Base-by-base conservation (phyloP, 805 yeast species). In the Danielozyma ontarioensis region DNA sequence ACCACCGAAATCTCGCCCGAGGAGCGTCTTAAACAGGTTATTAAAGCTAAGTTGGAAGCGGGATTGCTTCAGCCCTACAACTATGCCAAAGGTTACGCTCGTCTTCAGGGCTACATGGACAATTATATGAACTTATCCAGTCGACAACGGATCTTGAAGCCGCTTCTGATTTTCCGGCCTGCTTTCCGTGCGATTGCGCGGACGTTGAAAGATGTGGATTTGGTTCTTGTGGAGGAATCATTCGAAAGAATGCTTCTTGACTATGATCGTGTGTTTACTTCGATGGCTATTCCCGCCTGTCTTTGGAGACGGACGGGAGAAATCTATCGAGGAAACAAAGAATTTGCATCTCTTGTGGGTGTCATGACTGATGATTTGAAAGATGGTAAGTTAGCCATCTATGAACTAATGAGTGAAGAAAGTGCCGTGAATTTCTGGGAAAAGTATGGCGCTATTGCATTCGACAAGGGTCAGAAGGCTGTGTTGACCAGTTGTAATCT, bases 351-450 rank as follows among this genome's bases (percentile, higher is more conserved):
- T 1, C 59, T 90, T 35, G 96, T 90, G 2, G 95, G 88, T 14
- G 95, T 86, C 16, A 74, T 78, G 18, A 86, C 90, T 2, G 97
- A 89, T 52, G 96, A 88, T 53, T 62, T 90, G 50, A 78, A 93
- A 42, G 96, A 90, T 55, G 97, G 97, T 8, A 84, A 82, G 46
- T 62, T 88, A 44, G 93, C 97, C 1, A 86, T 90, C 28, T 89
- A 89, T 59, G 97, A 90, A 60, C 63, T 90, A 41, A 83, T 90
- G 96, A 80, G 88, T 31, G 97, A 89, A 55, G 96, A 89, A 46
- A 83, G 95, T 50, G 94, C 96, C 17, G 97, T 90, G 13, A 89
- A 87, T 48, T 90, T 87, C 54, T 90, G 97, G 97, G 97, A 90
- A 51, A 89, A 89, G 54, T 90, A 89, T 51, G 96, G 96, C 3